A percentile compares a stretch with the other conserved stretches of the same genome.
Conservation (phyloP, 331 rosid genomes). For the Saraca asoca region DNA sequence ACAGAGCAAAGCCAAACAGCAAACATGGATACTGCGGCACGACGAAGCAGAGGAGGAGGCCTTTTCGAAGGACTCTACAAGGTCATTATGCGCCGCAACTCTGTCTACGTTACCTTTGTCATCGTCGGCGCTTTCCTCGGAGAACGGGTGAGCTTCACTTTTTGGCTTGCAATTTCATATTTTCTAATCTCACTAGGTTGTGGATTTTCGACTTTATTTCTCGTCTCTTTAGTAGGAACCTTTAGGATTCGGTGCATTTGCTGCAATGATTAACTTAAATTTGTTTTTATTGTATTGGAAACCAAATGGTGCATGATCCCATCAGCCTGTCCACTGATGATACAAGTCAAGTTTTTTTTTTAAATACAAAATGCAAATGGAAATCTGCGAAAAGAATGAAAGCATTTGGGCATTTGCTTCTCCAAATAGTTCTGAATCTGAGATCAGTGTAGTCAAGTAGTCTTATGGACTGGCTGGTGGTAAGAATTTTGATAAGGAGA, state of each 20-base stretch:
- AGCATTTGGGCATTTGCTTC: not conserved
- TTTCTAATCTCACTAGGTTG: too few relatives aligned
- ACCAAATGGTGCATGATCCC: not conserved
- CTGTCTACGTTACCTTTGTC: conserved; percentile 83
- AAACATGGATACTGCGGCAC: conserved; percentile 57
- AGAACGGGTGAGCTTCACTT: conserved; percentile 59
- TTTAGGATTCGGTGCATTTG: not conserved
- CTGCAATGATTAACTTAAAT: not conserved
- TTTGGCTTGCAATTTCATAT: not conserved
- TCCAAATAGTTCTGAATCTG: not conserved
- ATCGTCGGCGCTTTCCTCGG: conserved; percentile 89
- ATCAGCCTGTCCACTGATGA: not conserved
- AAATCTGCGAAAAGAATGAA: not conserved
- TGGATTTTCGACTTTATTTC: not conserved
- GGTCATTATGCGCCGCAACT: conserved; percentile 94
- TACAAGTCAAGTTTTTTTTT: not conserved
- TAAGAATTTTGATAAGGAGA: too few relatives aligned
- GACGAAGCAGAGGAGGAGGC: conserved; percentile 74
- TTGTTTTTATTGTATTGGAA: not conserved
- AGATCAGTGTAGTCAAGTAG: not conserved
- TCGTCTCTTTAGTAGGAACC: not conserved
- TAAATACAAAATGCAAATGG: not conserved
- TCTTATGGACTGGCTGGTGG: too few relatives aligned
- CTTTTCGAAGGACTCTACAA: conserved; percentile 75
- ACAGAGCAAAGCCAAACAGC: not conserved